These are phyloP conservation scores for Clarireedia sp. DNA, from an alignment of 2,329 filamentous ascomycete genomes.

Conservation along the genomic window DNA sequence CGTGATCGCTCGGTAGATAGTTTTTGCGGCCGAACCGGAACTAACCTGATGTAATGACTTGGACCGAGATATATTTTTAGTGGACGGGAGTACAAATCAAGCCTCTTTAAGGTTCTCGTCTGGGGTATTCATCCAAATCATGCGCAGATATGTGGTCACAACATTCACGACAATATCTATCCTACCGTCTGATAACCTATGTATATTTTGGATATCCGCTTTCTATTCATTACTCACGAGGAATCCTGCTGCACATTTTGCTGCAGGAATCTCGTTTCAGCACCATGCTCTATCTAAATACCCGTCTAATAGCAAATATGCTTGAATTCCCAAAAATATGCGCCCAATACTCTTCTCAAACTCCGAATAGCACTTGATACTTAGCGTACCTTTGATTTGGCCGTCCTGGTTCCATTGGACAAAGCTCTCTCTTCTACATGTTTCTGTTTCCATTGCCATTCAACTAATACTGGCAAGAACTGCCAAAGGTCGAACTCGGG, in stretches of 20 bases:
- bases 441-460: constrained; percentile 65
- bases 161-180: too few relatives aligned
- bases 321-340: not conserved
- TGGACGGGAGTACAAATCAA: too few relatives aligned
- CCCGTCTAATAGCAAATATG: not conserved
- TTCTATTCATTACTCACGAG: too few relatives aligned
- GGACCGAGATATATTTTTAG: not conserved
- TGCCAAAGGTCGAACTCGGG: constrained; percentile 92
- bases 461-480: constrained; percentile 83
- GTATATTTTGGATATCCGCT: too few relatives aligned
- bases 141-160: too few relatives aligned
- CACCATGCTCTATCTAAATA: not conserved
- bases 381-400: constrained; percentile 19
- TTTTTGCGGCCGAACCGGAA: not conserved
- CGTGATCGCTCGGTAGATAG: not conserved
- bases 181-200: too few relatives aligned
- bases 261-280: too few relatives aligned
- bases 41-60: not conserved
- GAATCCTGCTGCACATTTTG: too few relatives aligned
- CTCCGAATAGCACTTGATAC: not conserved
- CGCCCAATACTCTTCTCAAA: not conserved
- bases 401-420: constrained; percentile 9
- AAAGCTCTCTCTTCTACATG: constrained; percentile 27
- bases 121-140: too few relatives aligned
- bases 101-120: too few relatives aligned